Base-by-base conservation (phyloP, 2,329 filamentous ascomycete genomes). In the Whalleya microplaca region DNA sequence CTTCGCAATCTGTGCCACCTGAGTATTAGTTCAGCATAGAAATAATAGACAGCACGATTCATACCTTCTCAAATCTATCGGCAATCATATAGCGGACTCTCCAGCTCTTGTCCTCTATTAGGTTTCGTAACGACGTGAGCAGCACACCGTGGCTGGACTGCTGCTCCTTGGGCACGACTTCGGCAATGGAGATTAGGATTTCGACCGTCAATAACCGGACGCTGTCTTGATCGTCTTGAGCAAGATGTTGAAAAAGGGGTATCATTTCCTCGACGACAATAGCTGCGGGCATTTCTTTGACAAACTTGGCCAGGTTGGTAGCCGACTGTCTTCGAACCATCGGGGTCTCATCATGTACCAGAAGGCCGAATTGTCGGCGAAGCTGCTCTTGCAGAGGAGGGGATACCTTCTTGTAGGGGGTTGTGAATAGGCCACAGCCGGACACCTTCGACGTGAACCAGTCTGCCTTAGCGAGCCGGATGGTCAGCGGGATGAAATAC, bases 381-480 rank as follows among this genome's bases (percentile, higher is more conserved):
- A 99, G 87, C 68, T 88, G 89, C 78, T 96, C 92, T 78, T 99
- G 95, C 65, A 93, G 86, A n/a, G 87, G 83, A 49, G 89, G 84
- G 53, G 92, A 89, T 58, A 95, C 92, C 81, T 96, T 96, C 70
- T 88, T 89, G 81, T 99, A 99, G 64, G 95, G 94, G 47, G 88
- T 86, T 73, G 91, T 95, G 80, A 94, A 99, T 62, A 99, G 89
- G 62, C 95, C 95, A 64, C 94, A 96, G 61, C 94, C 95, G 29
- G 95, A 99, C 64, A 99, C 95, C 80, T 98, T 99, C 64, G 95
- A 98, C 55, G 95, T 99, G 77, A 99, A 99, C 95, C 95, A 99
- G 79, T 99, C 95, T 77, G 95, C 95, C 84, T 98, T 99, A 64
- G 95, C 96, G 60, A 99, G 90, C 72, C 95, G 92, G 71, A 96